Percentiles rank a stretch among this genome's conserved stretches.
These are phyloP conservation scores for Polytrichum formosum DNA, from an alignment of 225 moss, liverwort and hornwort species.

Conservation along the genomic window DNA sequence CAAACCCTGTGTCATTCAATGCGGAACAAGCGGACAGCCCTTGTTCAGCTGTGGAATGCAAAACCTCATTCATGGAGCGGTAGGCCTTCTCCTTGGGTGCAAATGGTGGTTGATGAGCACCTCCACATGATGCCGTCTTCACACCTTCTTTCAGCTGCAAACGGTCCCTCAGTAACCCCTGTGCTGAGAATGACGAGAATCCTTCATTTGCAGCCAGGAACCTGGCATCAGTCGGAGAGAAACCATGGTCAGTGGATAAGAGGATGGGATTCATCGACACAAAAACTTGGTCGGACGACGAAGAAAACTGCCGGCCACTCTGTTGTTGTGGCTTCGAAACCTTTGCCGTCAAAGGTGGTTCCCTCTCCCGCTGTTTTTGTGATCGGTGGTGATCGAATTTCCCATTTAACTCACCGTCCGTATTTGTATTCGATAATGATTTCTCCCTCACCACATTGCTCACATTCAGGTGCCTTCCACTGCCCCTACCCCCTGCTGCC, in stretches of 20 bases:
- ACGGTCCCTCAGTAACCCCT: constrained; percentile 42
- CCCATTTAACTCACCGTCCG: constrained; percentile 22
- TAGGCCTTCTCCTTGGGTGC: constrained; percentile 53
- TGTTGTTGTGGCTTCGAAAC: constrained; percentile 32
- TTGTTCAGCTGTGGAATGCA: constrained; percentile 44
- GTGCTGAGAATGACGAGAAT: constrained; percentile 37
- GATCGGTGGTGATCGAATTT: constrained; percentile 22
- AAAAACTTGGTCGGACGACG: constrained; percentile 42
- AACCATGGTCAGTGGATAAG: constrained; percentile 50
- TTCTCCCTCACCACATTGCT: constrained; percentile 10
- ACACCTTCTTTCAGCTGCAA: constrained; percentile 43
- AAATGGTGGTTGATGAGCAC: constrained; percentile 12
- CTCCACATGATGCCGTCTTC: constrained; percentile 15
- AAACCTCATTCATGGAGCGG: constrained; percentile 57
- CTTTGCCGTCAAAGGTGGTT: constrained; percentile 7
- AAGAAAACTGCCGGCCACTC: constrained; percentile 23
- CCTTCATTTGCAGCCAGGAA: constrained; percentile 47
- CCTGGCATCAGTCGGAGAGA: constrained; percentile 53
- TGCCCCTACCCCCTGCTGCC: constrained; percentile 15
- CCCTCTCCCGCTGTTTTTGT: constrained; percentile 26
- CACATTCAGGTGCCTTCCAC: constrained; percentile 8
- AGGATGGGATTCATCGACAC: constrained; percentile 59
- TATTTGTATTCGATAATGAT: constrained; percentile 4
- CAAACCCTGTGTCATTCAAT: constrained; percentile 41
- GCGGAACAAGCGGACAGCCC: constrained; percentile 51